Percentiles rank a stretch among this genome's conserved stretches.
Conservation (phyloP, 352 stramenopile genomes). For the Phytophthora nicotianae region DNA sequence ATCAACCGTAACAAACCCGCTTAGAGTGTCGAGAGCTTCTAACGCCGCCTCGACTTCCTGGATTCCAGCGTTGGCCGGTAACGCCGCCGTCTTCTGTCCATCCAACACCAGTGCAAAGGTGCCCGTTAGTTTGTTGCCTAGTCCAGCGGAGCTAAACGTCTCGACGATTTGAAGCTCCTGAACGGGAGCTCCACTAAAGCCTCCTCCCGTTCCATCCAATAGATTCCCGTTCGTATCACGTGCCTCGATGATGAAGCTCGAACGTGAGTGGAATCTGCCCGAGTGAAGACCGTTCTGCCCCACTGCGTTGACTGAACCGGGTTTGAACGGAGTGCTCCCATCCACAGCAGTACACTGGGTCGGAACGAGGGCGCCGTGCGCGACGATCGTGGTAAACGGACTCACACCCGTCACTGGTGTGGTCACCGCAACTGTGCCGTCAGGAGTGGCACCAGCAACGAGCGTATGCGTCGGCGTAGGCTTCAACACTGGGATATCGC, state of each 20-base stretch:
- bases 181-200: constrained; percentile 52
- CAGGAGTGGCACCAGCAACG: constrained; percentile 37
- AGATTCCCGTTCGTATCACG: constrained; percentile 92
- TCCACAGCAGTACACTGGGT: constrained; percentile 74
- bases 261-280: constrained; percentile 67
- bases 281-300: constrained; percentile 65
- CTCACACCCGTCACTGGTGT: constrained; percentile 50
- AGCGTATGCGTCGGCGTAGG: constrained; percentile 37
- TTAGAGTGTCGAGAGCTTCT: constrained; percentile 68
- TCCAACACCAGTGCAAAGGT: constrained; percentile 82
- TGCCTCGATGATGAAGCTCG: constrained; percentile 93
- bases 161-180: constrained; percentile 94
- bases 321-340: constrained; percentile 57
- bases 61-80: constrained; percentile 80
- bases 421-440: constrained; percentile 16
- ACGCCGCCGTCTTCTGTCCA: constrained; percentile 55
- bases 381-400: constrained; percentile 61
- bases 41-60: constrained; percentile 78
- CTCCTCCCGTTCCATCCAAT: constrained; percentile 82
- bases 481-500: constrained; percentile 47
- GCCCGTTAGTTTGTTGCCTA: constrained; percentile 52
- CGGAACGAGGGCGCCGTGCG: constrained; percentile 64
- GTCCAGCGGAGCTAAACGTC: constrained; percentile 50
- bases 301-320: constrained; percentile 60
- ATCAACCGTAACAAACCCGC: constrained; percentile 87